Evolutionary conservation across 1,139 yeast genomes (phyloP).

Genomic region (Blastobotrys indianensis): DNA sequence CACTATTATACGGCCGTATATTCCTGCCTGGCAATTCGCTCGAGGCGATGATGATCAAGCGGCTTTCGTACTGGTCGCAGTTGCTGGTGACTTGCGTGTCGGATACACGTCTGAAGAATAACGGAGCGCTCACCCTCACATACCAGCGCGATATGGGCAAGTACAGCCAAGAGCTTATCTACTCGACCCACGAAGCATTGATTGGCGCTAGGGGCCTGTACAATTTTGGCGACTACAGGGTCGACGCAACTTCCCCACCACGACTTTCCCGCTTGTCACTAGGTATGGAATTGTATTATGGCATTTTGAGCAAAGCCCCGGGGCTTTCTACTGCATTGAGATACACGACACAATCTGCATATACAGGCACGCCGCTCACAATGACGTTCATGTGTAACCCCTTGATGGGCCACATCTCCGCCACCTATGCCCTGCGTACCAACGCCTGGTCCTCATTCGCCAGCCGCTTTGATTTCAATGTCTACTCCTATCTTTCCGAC

Average conservation of each 20-base stretch:
- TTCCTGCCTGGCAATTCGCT: slow-evolving; percentile 82
- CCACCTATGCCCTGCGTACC: slow-evolving; percentile 83
- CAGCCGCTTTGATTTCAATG: slow-evolving; percentile 81
- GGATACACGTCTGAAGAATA: slow-evolving; percentile 54
- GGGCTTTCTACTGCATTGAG: slow-evolving; percentile 72
- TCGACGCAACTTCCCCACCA: not conserved
- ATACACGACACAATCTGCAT: slow-evolving; percentile 79
- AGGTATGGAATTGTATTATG: slow-evolving; percentile 90
- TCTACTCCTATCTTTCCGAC: slow-evolving; percentile 86
- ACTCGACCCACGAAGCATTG: slow-evolving; percentile 85
- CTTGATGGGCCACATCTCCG: slow-evolving; percentile 79
- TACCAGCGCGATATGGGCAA: slow-evolving; percentile 63
- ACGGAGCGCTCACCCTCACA: slow-evolving; percentile 59
- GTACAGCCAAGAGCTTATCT: slow-evolving; percentile 69
- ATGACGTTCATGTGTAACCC: slow-evolving; percentile 88
- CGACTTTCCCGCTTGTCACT: slow-evolving; percentile 46
- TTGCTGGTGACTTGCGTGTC: slow-evolving; percentile 69
- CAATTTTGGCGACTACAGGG: slow-evolving; percentile 45
- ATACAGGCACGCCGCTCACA: slow-evolving; percentile 83
- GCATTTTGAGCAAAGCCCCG: slow-evolving; percentile 67
- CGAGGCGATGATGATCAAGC: slow-evolving; percentile 80
- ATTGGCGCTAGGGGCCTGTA: slow-evolving; percentile 76
- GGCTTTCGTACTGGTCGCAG: slow-evolving; percentile 57
- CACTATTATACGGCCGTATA: slow-evolving; percentile 72
- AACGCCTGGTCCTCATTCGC: slow-evolving; percentile 72